A percentile compares a stretch with the other conserved stretches of the same genome.
Evolutionary conservation across 2,329 filamentous ascomycete genomes (phyloP).

Genomic region (Neocatenulostroma microsporum): DNA sequence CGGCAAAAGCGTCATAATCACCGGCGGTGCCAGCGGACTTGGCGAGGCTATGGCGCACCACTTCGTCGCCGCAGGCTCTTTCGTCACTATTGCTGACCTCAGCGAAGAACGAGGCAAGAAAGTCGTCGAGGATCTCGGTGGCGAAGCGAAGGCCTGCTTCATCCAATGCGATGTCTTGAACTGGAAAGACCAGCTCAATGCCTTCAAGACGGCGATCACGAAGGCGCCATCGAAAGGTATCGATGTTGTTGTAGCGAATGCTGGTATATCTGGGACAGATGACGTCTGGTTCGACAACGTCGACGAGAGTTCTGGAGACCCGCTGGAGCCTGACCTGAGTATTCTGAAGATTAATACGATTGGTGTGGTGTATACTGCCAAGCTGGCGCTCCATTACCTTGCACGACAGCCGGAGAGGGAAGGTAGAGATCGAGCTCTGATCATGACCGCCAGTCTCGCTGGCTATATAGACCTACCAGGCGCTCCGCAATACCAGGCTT

Average conservation of each 20-base stretch:
- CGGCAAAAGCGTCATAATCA: slow-evolving; percentile 43
- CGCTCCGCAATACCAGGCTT: slow-evolving; percentile 29
- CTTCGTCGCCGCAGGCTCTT: slow-evolving; percentile 27
- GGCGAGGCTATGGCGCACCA: slow-evolving; percentile 28
- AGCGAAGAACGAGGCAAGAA: slow-evolving; percentile 21
- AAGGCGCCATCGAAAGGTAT: slow-evolving; percentile 17
- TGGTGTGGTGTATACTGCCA: slow-evolving; percentile 21
- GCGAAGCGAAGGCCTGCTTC: slow-evolving; percentile 21
- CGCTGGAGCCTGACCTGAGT: slow-evolving; percentile 20
- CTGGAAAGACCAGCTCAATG: slow-evolving; percentile 26
- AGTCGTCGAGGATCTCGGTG: slow-evolving; percentile 27
- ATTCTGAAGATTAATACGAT: slow-evolving; percentile 20
- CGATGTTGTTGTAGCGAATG: slow-evolving; percentile 26
- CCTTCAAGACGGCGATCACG: slow-evolving; percentile 23
- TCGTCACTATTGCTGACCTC: slow-evolving; percentile 31
- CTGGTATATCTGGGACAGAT: slow-evolving; percentile 19
- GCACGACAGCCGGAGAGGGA: slow-evolving; percentile 29
- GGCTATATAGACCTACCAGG: slow-evolving; percentile 41
- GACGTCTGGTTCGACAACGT: slow-evolving; percentile 14
- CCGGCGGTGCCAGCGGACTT: slow-evolving; percentile 39
- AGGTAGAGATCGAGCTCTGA: slow-evolving; percentile 39
- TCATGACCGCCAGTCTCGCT: slow-evolving; percentile 44
- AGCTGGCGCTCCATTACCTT: slow-evolving; percentile 36
- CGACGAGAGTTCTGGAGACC: slow-evolving; percentile 13
- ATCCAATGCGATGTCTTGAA: slow-evolving; percentile 23